Base-by-base conservation (phyloP, 2,329 filamentous ascomycete species). In the Penicillium sp. region DNA sequence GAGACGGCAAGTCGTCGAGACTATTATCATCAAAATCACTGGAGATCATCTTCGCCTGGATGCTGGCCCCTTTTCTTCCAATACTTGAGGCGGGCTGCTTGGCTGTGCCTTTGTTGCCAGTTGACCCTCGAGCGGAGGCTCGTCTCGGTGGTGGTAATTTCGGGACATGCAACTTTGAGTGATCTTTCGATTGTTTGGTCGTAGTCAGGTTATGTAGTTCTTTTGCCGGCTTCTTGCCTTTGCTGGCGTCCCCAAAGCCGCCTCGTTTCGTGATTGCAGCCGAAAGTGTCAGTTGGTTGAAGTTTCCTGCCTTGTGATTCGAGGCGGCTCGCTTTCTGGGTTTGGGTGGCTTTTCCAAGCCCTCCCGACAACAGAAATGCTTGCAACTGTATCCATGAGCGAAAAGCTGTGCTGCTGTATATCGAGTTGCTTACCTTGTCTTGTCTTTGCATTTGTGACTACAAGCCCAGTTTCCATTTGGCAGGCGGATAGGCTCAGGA, bases 391-490 rank as follows among this genome's bases (percentile, higher is more conserved):
- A 75, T 59, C 73, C 74, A 1, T 66, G 27, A 63, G 76, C 76
- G 69, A 69, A 55, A 14, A 44, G 41, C 3, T 1, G 3, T 24
- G 18, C 2, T 6, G 3, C 3, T 11, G 5, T 16, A 1, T 4
- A 10, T 6, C 50, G 4, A 18, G 9, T 13, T 14, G 4, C 65
- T 56, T 67, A 80, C 77, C 70, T 75, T 40, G 72, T 77, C 65
- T 84, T 87, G 64, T 88, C 79, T 66, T 83, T 86, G 76, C 90
- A 93, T 18, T 74, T 74, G 69, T 94, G 90, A 58, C 89, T 89
- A 74, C 90, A 94, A 37, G 83, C 82, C 86, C 88, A 93, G 68
- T 83, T 90, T 0, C 89, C 90, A 68, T 90, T 93, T 0, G 80
- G 74, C 60, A 92, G 81, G 65, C 81, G 82, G 1, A 76, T 70